phyloP scores from a whole-genome alignment of 2,329 filamentous ascomycete genomes.

The Fusarium subglutinans region DNA sequence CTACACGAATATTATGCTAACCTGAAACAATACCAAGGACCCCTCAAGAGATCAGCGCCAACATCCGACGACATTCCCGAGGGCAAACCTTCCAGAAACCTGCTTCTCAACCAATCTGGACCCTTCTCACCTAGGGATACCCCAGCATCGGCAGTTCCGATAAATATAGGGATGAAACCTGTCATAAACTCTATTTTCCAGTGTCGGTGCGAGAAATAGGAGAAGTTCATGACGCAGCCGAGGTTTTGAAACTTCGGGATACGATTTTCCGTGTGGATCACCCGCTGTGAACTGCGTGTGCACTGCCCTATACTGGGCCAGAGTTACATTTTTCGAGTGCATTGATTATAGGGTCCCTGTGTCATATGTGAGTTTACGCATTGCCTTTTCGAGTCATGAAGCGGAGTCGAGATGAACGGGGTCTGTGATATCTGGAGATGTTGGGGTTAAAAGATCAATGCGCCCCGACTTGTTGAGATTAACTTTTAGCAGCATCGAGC shows the following conservation, averaged over 20 bases:
- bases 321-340: background rate
- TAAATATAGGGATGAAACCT: background rate
- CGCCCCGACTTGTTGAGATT: background rate
- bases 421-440: background rate
- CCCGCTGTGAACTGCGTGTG: background rate
- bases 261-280: background rate
- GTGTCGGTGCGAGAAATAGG: background rate
- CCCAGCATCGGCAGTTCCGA: background rate
- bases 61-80: no score
- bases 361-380: background rate
- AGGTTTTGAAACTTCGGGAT: constrained; percentile 9
- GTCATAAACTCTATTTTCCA: constrained; percentile 14
- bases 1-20: background rate
- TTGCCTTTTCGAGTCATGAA: background rate
- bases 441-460: constrained; percentile 6
- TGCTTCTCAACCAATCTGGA: background rate
- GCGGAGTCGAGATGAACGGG: background rate
- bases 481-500: background rate
- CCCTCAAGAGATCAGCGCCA: background rate
- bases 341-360: background rate
- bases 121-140: background rate
- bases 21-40: constrained; percentile 12
- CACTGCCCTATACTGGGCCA: background rate
- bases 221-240: background rate
- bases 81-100: background rate